phyloP scores from a whole-genome alignment of 768 basidiomycete genomes.

The Collybiopsis luxurians region DNA sequence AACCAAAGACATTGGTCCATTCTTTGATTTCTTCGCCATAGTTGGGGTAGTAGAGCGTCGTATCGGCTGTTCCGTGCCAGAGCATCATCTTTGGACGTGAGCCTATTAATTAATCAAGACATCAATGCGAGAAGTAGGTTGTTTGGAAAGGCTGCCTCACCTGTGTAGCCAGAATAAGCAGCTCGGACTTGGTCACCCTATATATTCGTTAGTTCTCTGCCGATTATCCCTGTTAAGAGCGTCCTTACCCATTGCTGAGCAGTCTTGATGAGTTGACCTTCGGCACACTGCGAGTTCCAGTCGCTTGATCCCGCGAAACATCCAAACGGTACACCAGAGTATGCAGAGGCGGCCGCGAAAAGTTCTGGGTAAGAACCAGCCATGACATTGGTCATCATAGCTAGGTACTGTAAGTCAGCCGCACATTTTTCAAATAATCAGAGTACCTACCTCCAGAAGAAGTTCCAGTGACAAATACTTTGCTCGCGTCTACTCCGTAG shows the following conservation, averaged over 20 bases:
- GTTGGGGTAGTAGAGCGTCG: conserved; percentile 48
- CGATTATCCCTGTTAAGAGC: neutral
- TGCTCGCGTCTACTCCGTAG: too few relatives aligned
- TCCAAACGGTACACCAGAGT: conserved; percentile 52
- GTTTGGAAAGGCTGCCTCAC: too few relatives aligned
- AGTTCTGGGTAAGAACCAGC: conserved; percentile 51
- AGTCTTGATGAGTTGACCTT: conserved; percentile 41
- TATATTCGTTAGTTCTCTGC: neutral
- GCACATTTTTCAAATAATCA: too few relatives aligned
- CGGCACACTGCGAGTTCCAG: conserved; percentile 48
- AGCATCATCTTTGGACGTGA: conserved; percentile 47
- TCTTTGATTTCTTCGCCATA: conserved; percentile 51
- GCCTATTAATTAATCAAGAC: too few relatives aligned
- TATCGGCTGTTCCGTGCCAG: conserved; percentile 55
- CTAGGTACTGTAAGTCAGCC: conserved; percentile 17
- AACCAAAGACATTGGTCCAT: conserved; percentile 55
- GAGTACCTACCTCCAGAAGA: conserved; percentile 37
- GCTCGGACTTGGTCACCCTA: conserved; percentile 42
- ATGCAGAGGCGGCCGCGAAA: conserved; percentile 45
- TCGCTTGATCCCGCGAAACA: conserved; percentile 48
- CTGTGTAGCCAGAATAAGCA: conserved; percentile 53
- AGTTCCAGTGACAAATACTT: too few relatives aligned
- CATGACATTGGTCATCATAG: conserved; percentile 61
- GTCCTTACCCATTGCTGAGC: conserved; percentile 43
- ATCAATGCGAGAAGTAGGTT: too few relatives aligned